Evolutionary conservation across 768 basidiomycete species (phyloP).

Genomic region (Suillus alpinus): DNA sequence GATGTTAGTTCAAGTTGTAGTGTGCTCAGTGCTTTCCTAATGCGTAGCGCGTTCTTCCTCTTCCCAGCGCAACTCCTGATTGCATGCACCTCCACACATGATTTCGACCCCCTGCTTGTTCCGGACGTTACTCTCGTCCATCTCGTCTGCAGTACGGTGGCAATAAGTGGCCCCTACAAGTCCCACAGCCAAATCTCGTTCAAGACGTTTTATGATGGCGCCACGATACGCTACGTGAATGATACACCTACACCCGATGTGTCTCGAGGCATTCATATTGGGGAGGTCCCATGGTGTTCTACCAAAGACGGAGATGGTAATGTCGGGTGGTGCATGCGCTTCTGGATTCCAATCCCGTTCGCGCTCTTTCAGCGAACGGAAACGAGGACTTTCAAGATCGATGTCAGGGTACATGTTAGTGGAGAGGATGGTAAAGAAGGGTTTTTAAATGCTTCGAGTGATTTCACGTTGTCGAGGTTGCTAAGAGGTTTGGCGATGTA

Average conservation of each 20-base stretch:
- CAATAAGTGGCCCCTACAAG: not conserved
- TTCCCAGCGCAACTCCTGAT: conserved; percentile 23
- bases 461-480: conserved; percentile 44
- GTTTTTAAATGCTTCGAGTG: conserved; percentile 20
- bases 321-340: conserved; percentile 24
- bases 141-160: conserved; percentile 11
- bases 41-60: conserved; percentile 10
- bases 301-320: too few relatives aligned
- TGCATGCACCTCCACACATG: conserved; percentile 11
- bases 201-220: too few relatives aligned
- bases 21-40: not conserved
- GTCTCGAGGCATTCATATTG: conserved; percentile 20
- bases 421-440: conserved; percentile 8
- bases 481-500: conserved; percentile 13
- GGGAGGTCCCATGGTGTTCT: conserved; percentile 9
- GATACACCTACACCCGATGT: not conserved
- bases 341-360: conserved; percentile 42
- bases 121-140: conserved; percentile 17
- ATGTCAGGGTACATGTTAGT: conserved; percentile 35
- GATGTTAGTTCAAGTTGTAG: not conserved
- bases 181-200: too few relatives aligned
- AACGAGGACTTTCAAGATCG: conserved; percentile 43
- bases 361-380: conserved; percentile 44
- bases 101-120: conserved; percentile 8
- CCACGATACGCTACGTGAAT: conserved; percentile 3